Evolutionary conservation across 345 rosid species (phyloP).

Genomic region (Euphorbia lathyris): DNA sequence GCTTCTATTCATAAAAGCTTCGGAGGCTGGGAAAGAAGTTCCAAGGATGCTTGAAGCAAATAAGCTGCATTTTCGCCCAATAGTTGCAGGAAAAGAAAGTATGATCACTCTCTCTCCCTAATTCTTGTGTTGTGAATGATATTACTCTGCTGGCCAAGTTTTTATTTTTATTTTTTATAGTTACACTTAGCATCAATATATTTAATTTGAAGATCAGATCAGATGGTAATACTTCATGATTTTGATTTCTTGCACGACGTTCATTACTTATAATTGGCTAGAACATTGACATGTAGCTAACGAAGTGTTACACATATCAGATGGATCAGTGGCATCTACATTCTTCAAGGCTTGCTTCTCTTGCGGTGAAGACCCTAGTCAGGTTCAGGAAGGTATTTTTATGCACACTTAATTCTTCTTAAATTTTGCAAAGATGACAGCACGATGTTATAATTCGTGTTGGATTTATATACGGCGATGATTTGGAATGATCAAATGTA

Average conservation of each 20-base stretch:
- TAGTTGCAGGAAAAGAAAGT: constrained; percentile 57
- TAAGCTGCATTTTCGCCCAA: constrained; percentile 80
- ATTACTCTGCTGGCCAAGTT: neutral
- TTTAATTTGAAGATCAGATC: neutral
- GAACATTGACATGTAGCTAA: neutral
- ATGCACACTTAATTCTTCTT: too few relatives aligned
- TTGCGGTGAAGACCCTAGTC: constrained; percentile 74
- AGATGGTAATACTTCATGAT: neutral
- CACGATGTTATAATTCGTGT: neutral
- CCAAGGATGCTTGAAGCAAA: constrained; percentile 99
- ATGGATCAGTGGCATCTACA: constrained; percentile 43
- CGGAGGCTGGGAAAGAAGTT: constrained; percentile 89
- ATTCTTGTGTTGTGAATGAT: neutral
- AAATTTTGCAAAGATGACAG: neutral
- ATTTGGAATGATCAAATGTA: neutral
- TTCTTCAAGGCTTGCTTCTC: constrained; percentile 73
- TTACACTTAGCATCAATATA: neutral
- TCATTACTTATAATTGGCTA: neutral
- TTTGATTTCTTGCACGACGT: neutral
- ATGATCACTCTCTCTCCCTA: constrained; percentile 31
- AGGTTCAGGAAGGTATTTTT: constrained; percentile 67
- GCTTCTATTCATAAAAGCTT: constrained; percentile 71
- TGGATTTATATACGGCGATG: neutral
- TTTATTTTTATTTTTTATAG: neutral
- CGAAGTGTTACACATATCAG: constrained; percentile 32